Conservation (phyloP, 441 rosid species). For the Erodium chrysanthum region DNA sequence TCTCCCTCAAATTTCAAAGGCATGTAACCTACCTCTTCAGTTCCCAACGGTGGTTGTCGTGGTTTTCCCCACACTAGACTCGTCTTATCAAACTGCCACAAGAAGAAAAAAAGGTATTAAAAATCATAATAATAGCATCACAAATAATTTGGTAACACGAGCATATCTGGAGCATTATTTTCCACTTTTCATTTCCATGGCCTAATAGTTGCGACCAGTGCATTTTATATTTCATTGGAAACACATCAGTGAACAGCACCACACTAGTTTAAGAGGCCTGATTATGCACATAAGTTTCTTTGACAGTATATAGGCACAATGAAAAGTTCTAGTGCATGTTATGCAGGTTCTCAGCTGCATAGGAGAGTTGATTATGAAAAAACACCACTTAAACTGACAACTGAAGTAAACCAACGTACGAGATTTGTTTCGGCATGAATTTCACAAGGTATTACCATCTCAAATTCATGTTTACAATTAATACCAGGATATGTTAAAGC, state of each 20-base stretch:
- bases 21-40: slow-evolving; percentile 51
- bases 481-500: slow-evolving; percentile 3
- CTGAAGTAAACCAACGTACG: no score
- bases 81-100: slow-evolving; percentile 63
- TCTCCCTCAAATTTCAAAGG: neutral
- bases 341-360: neutral
- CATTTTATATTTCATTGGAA: slow-evolving; percentile 7
- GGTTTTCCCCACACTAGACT: slow-evolving; percentile 91
- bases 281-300: neutral
- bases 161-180: slow-evolving; percentile 2
- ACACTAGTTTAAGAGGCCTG: neutral
- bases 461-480: neutral
- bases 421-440: no score
- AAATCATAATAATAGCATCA: neutral
- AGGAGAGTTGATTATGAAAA: neutral
- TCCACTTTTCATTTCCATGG: neutral
- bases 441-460: neutral
- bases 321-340: neutral
- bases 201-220: slow-evolving; percentile 1
- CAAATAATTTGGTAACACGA: neutral
- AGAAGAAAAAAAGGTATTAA: slow-evolving; percentile 12
- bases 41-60: slow-evolving; percentile 65
- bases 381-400: neutral
- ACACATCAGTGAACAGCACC: neutral
- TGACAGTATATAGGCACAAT: neutral